These are phyloP conservation scores for Umbilicaria muhlenbergii DNA, from an alignment of 495 filamentous ascomycete genomes.

Conservation along the genomic window DNA sequence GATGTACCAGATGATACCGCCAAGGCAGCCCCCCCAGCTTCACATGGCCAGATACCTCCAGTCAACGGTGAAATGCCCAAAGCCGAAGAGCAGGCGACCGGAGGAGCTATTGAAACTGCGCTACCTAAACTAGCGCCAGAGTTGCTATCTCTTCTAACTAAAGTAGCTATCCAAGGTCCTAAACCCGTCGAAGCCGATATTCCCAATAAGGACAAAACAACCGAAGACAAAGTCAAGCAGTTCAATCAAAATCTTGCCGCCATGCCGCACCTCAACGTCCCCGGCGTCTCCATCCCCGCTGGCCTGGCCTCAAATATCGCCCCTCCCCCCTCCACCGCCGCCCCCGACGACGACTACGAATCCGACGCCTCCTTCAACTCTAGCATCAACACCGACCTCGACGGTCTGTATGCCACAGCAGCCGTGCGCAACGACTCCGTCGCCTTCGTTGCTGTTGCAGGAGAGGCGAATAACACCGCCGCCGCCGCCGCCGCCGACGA, in stretches of 20 bases:
- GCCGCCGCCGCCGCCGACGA: neutral
- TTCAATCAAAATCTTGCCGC: neutral
- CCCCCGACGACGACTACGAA: slow-evolving; percentile 13
- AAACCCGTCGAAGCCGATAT: no score
- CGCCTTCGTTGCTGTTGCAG: neutral
- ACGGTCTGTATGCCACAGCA: slow-evolving; percentile 20
- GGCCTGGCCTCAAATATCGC: neutral
- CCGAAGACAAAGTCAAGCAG: neutral
- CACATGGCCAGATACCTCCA: no score
- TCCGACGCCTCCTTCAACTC: slow-evolving; percentile 14
- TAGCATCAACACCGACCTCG: slow-evolving; percentile 13
- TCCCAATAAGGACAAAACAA: neutral
- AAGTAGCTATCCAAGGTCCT: neutral
- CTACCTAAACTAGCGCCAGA: neutral
- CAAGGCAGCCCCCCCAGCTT: neutral
- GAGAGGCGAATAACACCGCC: neutral
- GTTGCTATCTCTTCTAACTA: slow-evolving; percentile 2
- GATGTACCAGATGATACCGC: slow-evolving; percentile 2
- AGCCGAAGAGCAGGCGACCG: slow-evolving; percentile 1
- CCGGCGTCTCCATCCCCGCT: neutral
- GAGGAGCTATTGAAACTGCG: neutral
- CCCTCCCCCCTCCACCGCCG: slow-evolving; percentile 3
- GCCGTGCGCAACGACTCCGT: slow-evolving; percentile 10
- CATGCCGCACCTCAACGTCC: slow-evolving; percentile 7
- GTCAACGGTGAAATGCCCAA: neutral